Evolutionary conservation across 2,329 filamentous ascomycete species (phyloP).

Genomic region (Chaetomiaceae sp.): DNA sequence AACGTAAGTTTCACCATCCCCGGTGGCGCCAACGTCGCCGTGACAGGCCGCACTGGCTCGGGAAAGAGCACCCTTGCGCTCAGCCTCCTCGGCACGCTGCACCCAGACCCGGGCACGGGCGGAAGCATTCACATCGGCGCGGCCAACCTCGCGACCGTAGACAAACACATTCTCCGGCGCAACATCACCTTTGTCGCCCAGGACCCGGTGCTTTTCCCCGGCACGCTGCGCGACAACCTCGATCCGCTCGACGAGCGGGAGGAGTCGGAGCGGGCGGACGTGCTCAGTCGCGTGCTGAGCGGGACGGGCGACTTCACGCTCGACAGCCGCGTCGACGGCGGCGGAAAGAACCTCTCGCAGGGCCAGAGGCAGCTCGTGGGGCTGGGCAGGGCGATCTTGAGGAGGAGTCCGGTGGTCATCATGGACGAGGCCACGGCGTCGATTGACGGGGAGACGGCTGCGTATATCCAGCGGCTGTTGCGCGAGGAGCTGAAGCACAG

Average conservation of each 20-base stretch:
- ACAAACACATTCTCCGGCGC: slow-evolving; percentile 53
- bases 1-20: slow-evolving; percentile 70
- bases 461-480: slow-evolving; percentile 54
- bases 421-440: slow-evolving; percentile 63
- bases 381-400: slow-evolving; percentile 56
- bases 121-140: slow-evolving; percentile 53
- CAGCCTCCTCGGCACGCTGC: slow-evolving; percentile 53
- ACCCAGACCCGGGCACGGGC: slow-evolving; percentile 37
- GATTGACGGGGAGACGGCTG: slow-evolving; percentile 57
- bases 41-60: slow-evolving; percentile 79
- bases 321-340: slow-evolving; percentile 51
- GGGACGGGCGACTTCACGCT: slow-evolving; percentile 36
- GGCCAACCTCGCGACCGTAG: slow-evolving; percentile 48
- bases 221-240: slow-evolving; percentile 59
- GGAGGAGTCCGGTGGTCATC: slow-evolving; percentile 56
- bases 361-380: slow-evolving; percentile 60
- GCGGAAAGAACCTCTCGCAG: slow-evolving; percentile 59
- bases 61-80: slow-evolving; percentile 76
- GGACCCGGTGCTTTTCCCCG: slow-evolving; percentile 58
- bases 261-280: slow-evolving; percentile 45
- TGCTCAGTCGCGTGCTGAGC: slow-evolving; percentile 58
- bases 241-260: slow-evolving; percentile 61
- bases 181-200: slow-evolving; percentile 61
- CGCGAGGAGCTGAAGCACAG: slow-evolving; percentile 50
- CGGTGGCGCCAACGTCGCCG: slow-evolving; percentile 55